phyloP scores from a whole-genome alignment of 495 filamentous ascomycete species.

The Antarctomyces pellizariae region DNA sequence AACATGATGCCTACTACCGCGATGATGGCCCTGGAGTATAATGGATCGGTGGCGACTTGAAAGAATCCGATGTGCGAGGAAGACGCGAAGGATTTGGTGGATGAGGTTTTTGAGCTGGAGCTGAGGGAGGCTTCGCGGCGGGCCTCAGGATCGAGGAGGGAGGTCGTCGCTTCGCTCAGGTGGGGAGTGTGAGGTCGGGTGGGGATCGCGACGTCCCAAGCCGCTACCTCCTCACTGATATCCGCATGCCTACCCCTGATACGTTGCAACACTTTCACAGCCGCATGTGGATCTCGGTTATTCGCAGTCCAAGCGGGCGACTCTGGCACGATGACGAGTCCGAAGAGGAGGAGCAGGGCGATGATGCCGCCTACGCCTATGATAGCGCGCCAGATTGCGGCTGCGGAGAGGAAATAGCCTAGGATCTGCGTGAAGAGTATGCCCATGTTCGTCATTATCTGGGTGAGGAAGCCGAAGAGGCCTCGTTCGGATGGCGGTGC shows the following conservation, averaged over 20 bases:
- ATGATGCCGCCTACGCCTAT: slow-evolving; percentile 49
- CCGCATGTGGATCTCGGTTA: slow-evolving; percentile 31
- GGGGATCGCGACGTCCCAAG: slow-evolving; percentile 26
- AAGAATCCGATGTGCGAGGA: slow-evolving; percentile 37
- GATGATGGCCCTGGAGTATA: slow-evolving; percentile 52
- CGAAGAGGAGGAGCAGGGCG: slow-evolving; percentile 36
- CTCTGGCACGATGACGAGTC: slow-evolving; percentile 51
- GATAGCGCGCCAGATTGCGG: slow-evolving; percentile 60
- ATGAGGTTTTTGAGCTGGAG: slow-evolving; percentile 13
- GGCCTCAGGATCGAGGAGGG: slow-evolving; percentile 13
- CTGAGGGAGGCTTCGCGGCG: slow-evolving; percentile 21
- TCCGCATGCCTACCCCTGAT: slow-evolving; percentile 48
- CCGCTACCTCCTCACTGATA: slow-evolving; percentile 47
- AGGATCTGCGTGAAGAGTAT: slow-evolving; percentile 66
- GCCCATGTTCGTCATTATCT: slow-evolving; percentile 84
- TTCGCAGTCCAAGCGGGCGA: slow-evolving; percentile 70
- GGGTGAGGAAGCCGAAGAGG: slow-evolving; percentile 76
- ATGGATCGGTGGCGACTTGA: slow-evolving; percentile 34
- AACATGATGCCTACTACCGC: slow-evolving; percentile 82
- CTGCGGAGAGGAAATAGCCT: slow-evolving; percentile 66
- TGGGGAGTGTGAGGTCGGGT: no score
- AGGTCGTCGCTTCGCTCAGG: slow-evolving; percentile 11
- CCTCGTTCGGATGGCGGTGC: slow-evolving; percentile 59
- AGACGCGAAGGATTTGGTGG: slow-evolving; percentile 13
- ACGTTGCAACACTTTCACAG: slow-evolving; percentile 40